Percentiles rank a stretch among this genome's conserved stretches.
phyloP scores from a whole-genome alignment of 371 early-diverging fungal species.

The Paraphysoderma sedebokerense region DNA sequence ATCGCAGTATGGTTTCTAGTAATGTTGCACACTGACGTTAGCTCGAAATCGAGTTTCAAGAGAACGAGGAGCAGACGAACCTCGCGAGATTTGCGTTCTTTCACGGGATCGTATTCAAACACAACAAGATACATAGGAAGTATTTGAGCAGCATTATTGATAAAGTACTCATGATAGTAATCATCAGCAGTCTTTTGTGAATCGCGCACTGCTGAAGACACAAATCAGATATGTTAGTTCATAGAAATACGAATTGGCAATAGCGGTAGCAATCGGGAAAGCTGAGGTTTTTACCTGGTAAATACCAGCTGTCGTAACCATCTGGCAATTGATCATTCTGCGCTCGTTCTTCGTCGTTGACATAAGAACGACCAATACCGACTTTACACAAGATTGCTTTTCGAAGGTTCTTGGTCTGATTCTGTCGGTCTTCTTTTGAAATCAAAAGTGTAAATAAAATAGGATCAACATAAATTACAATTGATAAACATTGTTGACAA shows the following conservation, averaged over 20 bases:
- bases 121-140: slow-evolving; percentile 25
- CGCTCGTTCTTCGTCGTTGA: slow-evolving; percentile 9
- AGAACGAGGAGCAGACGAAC: slow-evolving; percentile 6
- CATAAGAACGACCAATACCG: slow-evolving; percentile 22
- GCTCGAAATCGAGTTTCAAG: background rate
- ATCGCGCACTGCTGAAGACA: background rate
- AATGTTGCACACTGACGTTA: background rate
- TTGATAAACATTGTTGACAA: no score
- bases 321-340: slow-evolving; percentile 18
- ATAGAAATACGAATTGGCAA: no score
- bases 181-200: slow-evolving; percentile 2
- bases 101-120: slow-evolving; percentile 21
- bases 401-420: slow-evolving; percentile 5
- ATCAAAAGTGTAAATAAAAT: no score
- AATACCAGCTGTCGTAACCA: slow-evolving; percentile 28
- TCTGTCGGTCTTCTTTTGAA: no score
- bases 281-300: slow-evolving; percentile 18
- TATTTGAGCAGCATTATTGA: slow-evolving; percentile 16
- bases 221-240: background rate
- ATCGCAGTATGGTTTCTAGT: slow-evolving; percentile 27
- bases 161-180: slow-evolving; percentile 22
- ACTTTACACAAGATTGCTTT: slow-evolving; percentile 23
- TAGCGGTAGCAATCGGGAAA: no score
- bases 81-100: slow-evolving; percentile 22
- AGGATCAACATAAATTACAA: no score